A percentile compares a stretch with the other conserved stretches of the same genome.
These are phyloP conservation scores for Yamadazyma pseudoaaseri DNA, from an alignment of 1,139 yeast species.

Conservation along the genomic window DNA sequence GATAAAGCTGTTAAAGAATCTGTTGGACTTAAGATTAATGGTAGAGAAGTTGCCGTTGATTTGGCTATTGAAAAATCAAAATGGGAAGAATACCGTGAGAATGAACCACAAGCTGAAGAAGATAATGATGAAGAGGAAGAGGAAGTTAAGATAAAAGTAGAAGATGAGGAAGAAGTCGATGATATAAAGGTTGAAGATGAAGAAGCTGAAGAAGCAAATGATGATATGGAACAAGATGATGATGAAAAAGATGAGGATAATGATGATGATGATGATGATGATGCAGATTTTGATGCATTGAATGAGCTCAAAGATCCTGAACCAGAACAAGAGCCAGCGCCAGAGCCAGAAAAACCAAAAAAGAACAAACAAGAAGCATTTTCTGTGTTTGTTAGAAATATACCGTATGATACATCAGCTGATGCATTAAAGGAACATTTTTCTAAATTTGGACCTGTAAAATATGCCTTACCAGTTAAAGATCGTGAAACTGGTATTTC, in stretches of 20 bases:
- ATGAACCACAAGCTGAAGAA: constrained; percentile 42
- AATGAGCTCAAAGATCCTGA: constrained; percentile 28
- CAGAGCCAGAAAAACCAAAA: constrained; percentile 33
- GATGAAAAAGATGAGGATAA: constrained; percentile 24
- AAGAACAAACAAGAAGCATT: constrained; percentile 65
- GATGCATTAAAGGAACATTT: constrained; percentile 80
- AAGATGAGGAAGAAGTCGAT: constrained; percentile 24
- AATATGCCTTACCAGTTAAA: constrained; percentile 89
- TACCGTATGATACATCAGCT: constrained; percentile 91
- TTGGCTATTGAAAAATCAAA: constrained; percentile 85
- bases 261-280: constrained; percentile 28
- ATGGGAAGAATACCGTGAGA: constrained; percentile 55
- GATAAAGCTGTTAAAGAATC: constrained; percentile 75
- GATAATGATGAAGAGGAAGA: constrained; percentile 27
- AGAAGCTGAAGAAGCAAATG: constrained; percentile 35
- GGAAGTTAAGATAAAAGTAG: constrained; percentile 22
- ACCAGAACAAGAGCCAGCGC: constrained; percentile 29
- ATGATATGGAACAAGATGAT: constrained; percentile 30
- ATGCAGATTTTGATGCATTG: constrained; percentile 31
- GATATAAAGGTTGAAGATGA: constrained; percentile 32
- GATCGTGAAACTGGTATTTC: constrained; percentile 86
- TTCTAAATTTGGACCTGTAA: constrained; percentile 78
- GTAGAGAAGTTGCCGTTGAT: constrained; percentile 92
- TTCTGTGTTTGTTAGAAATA: constrained; percentile 81
- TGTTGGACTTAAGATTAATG: constrained; percentile 76